A percentile compares a stretch with the other conserved stretches of the same genome.
Evolutionary conservation across 2,329 filamentous ascomycete species (phyloP).

Genomic region (Phyllosticta citribraziliensis): DNA sequence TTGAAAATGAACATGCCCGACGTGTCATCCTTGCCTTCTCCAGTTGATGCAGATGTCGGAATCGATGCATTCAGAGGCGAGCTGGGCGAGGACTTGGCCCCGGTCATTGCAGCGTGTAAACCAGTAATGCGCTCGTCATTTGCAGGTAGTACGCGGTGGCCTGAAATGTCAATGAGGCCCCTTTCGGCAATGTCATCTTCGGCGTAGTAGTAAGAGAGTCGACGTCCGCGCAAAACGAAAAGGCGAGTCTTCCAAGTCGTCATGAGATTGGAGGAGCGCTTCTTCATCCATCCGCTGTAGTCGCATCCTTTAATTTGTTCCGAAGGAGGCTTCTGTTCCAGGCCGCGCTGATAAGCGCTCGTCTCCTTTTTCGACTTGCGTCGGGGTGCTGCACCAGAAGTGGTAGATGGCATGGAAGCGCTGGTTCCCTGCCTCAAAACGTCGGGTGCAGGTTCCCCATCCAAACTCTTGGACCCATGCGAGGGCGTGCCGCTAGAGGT

Average conservation of each 20-base stretch:
- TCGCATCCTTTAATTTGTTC: constrained; percentile 82
- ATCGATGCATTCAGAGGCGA: constrained; percentile 36
- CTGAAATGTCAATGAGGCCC: constrained; percentile 93
- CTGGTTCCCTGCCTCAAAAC: constrained; percentile 22
- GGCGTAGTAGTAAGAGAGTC: constrained; percentile 91
- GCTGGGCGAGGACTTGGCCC: constrained; percentile 63
- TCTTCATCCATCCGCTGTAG: constrained; percentile 99
- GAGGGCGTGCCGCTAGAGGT: constrained; percentile 58
- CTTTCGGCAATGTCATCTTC: constrained; percentile 89
- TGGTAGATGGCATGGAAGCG: constrained; percentile 33
- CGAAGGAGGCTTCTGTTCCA: constrained; percentile 68
- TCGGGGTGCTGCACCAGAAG: constrained; percentile 17
- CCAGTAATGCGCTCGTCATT: constrained; percentile 86
- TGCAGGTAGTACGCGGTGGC: constrained; percentile 89
- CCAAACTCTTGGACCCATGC: constrained; percentile 58
- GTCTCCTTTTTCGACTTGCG: constrained; percentile 83
- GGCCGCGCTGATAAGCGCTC: constrained; percentile 80
- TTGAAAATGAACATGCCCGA: constrained; percentile 91
- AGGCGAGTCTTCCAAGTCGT: constrained; percentile 94
- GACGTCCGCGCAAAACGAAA: constrained; percentile 87
- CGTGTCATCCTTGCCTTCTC: constrained; percentile 40
- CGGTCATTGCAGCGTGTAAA: constrained; percentile 83
- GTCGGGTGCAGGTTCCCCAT: constrained; percentile 47
- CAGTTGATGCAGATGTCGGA: constrained; percentile 30
- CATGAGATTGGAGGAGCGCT: constrained; percentile 92